These are phyloP conservation scores for Tuber calosporum DNA, from an alignment of 495 filamentous ascomycete genomes.

Conservation along the genomic window DNA sequence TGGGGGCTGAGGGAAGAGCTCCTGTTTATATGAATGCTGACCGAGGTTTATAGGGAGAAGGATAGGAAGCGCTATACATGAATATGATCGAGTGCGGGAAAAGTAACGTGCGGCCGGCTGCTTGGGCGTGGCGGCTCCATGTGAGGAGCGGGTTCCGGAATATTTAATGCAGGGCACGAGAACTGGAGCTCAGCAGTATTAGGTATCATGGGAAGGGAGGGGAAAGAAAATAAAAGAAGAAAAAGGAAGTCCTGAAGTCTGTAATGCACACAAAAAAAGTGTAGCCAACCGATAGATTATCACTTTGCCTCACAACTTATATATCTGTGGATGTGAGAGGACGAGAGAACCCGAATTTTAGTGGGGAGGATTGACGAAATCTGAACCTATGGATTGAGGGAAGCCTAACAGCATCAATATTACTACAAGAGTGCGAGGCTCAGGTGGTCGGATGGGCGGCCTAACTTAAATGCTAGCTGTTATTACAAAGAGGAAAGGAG, in stretches of 20 bases:
- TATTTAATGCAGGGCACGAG: slow-evolving; percentile 1
- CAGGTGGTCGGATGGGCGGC: neutral
- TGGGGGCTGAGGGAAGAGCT: neutral
- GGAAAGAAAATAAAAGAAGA: neutral
- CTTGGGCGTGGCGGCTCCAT: neutral
- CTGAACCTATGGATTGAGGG: neutral
- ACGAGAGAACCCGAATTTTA: neutral
- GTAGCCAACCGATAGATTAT: neutral
- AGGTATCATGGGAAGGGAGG: neutral
- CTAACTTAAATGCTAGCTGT: neutral
- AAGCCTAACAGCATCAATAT: neutral
- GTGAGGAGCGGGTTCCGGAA: neutral
- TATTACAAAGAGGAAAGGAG: neutral
- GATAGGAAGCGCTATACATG: neutral
- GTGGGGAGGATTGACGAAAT: neutral
- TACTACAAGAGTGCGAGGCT: too few relatives aligned
- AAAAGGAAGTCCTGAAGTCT: neutral
- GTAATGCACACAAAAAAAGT: neutral
- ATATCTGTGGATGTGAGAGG: neutral
- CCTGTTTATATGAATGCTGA: neutral
- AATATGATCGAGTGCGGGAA: neutral
- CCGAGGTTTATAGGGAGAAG: neutral
- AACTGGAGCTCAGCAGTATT: neutral
- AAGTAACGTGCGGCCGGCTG: neutral
- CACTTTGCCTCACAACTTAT: neutral